Evolutionary conservation across 2,329 filamentous ascomycete genomes (phyloP), one percentile per base, ranked within the genome.

Genomic region (Paecilomyces sp.): DNA sequence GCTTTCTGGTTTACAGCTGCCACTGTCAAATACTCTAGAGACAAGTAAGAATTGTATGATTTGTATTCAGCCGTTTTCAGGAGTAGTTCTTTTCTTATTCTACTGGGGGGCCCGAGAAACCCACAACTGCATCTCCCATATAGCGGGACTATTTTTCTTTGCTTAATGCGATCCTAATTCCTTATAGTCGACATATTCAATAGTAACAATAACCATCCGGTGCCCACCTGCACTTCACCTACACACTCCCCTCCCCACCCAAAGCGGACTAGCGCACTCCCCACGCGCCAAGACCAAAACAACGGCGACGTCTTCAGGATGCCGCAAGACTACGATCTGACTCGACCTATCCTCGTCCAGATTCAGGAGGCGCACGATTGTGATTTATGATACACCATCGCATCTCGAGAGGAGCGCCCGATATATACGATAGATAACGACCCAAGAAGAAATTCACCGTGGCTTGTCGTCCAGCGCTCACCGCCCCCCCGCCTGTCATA

Each of bases 221-320:
- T 53, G 22, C 2, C 22, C 22, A 22, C 22, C 22, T 22, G 22
- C 22, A 22, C 22, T 22, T 22, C 22, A 22, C 22, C 22, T 22
- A 2, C 22, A 22, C 18, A 53, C 9, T 15, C 52, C 41, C 57
- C 50, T 58, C 51, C 15, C 4, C 28, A 6, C 70, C 70, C 51
- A 66, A 73, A 73, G 33, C 13, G 63, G 70, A 60, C 65, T 74
- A 74, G 72, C 66, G 71, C 58, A 57, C 51, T 64, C 66, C 69
- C 70, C 72, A 72, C 72, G 70, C 72, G 71, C 69, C 67, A 70
- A 68, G 66, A 74, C 71, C 72, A 74, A 74, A 74, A 74, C 71
- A 74, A 74, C 70, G 70, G 71, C 71, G 31, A 47, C 41, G 41
- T 47, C 41, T 18, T 47, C 6, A 8, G n/a, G 41, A 18, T 18